Evolutionary conservation across 306 rosid genomes (phyloP), one percentile per base, ranked within the genome.

Genomic region (Amphicarpaea edgeworthii): DNA sequence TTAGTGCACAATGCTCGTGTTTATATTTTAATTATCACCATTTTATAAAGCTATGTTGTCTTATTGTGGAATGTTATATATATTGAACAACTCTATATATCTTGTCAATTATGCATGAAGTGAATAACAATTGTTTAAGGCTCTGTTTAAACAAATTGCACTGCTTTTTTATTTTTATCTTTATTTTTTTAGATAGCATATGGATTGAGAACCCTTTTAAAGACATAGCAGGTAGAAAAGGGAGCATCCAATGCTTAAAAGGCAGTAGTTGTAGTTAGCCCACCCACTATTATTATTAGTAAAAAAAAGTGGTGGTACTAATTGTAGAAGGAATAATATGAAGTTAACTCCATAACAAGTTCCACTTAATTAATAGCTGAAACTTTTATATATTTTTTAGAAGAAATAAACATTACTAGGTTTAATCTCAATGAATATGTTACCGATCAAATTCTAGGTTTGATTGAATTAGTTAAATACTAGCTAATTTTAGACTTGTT

Each of bases 191-290:
- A 42, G 47, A 75, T 46, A 26, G 70, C 83, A 50, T 55, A 53
- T 37, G 37, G 49, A 42, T 26, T 61, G 69, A 47, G 68, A 70
- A 54, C 14, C 34, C 63, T 43, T 57, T 85, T 34, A 14, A 30
- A 15, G 57, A 30, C 42, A 69, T 28, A 49, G 73, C 37, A 69
- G 65, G 24, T 73, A 61, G 72, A 68, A 87, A 81, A 67, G 12
- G 62, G 40, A 62, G 90, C 81, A 90, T 86, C 95, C 95, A 64
- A 86, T 64, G 88, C 77, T 42, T 21, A 55, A 53, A 70, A 84
- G 57, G 57, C 12, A 68, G 54, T 72, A 28, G 77, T 34, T 70
- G 79, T 60, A 81, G 54, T 21, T 38, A 62, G 45, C 75, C 43
- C 71, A 37, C 38, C 77, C 58, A 24, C 76, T 51, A 26, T 47